Conservation (phyloP, 805 yeast genomes). For the Saturnispora saitoi region DNA sequence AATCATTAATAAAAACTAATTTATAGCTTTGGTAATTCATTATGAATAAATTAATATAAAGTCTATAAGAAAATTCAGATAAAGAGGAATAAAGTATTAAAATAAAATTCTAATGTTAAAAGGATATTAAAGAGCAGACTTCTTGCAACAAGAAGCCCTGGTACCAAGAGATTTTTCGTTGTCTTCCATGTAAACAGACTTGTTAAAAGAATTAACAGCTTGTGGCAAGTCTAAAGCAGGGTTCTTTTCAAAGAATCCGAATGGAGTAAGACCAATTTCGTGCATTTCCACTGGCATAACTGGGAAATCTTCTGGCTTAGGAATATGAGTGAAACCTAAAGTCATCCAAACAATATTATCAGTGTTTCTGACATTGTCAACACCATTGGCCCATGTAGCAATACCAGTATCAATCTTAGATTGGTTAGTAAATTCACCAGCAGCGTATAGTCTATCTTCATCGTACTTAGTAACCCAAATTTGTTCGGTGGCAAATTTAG, state of each 20-base stretch:
- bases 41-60: no score
- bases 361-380: conserved; percentile 61
- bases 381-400: conserved; percentile 61
- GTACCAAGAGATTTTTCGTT: conserved; percentile 14
- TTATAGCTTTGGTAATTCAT: no score
- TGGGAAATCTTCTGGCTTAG: conserved; percentile 81
- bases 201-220: conserved; percentile 58
- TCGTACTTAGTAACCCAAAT: conserved; percentile 74
- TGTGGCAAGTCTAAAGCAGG: conserved; percentile 76
- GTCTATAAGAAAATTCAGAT: no score
- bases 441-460: conserved; percentile 67
- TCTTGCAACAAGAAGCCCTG: conserved; percentile 23
- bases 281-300: conserved; percentile 82
- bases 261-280: conserved; percentile 57
- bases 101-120: neutral
- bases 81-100: neutral
- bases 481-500: conserved; percentile 67
- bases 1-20: no score
- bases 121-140: conserved; percentile 18
- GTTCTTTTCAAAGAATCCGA: conserved; percentile 67
- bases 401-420: conserved; percentile 64
- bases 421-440: conserved; percentile 83
- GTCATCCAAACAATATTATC: conserved; percentile 79
- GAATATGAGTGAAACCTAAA: conserved; percentile 72
- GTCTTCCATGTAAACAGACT: conserved; percentile 37